A percentile compares a stretch with the other conserved stretches of the same genome.
Conservation (phyloP, 108 stramenopile species). For the Pseudonitzschia pungens region DNA sequence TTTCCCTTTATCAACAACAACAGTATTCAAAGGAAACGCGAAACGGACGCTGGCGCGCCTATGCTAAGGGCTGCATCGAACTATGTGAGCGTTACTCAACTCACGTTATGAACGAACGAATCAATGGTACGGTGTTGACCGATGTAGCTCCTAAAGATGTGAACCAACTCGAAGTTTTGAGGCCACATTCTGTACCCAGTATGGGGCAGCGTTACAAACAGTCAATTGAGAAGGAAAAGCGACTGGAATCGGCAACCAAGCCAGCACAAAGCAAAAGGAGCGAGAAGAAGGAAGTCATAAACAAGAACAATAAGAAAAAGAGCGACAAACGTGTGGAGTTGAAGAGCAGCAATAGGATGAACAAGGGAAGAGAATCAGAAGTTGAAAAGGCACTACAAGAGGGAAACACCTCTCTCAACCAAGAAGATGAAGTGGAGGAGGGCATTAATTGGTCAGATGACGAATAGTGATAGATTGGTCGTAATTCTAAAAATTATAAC, state of each 20-base stretch:
- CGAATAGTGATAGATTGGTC: slow-evolving; percentile 40
- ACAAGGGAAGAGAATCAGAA: not conserved
- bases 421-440: slow-evolving; percentile 80
- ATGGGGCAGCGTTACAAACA: slow-evolving; percentile 81
- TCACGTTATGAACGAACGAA: slow-evolving; percentile 53
- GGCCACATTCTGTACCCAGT: slow-evolving; percentile 54
- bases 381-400: not conserved
- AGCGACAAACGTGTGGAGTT: slow-evolving; percentile 25
- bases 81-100: slow-evolving; percentile 65
- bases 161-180: slow-evolving; percentile 73
- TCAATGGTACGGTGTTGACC: slow-evolving; percentile 21
- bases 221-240: slow-evolving; percentile 75
- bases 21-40: slow-evolving; percentile 79
- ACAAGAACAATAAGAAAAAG: slow-evolving; percentile 26
- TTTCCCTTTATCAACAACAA: not conserved
- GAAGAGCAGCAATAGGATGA: slow-evolving; percentile 4
- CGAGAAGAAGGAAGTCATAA: slow-evolving; percentile 25
- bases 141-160: slow-evolving; percentile 86
- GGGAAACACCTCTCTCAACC: slow-evolving; percentile 16
- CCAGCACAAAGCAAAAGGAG: slow-evolving; percentile 32
- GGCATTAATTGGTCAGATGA: slow-evolving; percentile 85
- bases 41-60: slow-evolving; percentile 77
- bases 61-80: slow-evolving; percentile 82
- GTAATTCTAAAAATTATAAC: too few species aligned
- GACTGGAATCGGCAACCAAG: slow-evolving; percentile 37